Conservation (phyloP, 2,329 filamentous ascomycete species). For the Grosmannia penicillata region DNA sequence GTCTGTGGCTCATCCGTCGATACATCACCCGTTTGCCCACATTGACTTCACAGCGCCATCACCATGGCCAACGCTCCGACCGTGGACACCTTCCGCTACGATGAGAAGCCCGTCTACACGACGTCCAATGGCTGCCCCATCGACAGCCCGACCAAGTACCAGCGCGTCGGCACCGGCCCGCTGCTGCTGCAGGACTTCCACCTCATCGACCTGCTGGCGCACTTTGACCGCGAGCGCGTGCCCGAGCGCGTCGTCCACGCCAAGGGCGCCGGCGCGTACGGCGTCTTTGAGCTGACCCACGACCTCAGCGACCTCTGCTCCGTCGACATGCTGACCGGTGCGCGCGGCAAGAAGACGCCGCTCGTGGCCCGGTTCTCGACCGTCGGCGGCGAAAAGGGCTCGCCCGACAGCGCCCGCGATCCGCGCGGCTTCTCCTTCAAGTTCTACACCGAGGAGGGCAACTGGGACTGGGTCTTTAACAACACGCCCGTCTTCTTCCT, state of each 20-base stretch:
- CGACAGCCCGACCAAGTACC: conserved; percentile 25
- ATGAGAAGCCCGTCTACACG: conserved; percentile 43
- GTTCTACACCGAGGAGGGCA: conserved; percentile 62
- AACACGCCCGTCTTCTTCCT: conserved; percentile 70
- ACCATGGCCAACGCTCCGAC: conserved; percentile 25
- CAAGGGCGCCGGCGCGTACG: conserved; percentile 14
- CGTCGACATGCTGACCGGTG: conserved; percentile 7
- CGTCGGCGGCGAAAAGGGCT: conserved; percentile 56
- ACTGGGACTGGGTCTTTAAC: conserved; percentile 58
- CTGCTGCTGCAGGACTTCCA: conserved; percentile 51
- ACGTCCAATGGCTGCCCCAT: conserved; percentile 45
- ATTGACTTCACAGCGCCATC: too few species aligned
- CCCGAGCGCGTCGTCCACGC: conserved; percentile 15
- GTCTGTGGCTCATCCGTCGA: too few species aligned
- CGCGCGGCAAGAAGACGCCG: conserved; percentile 30
- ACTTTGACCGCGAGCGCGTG: conserved; percentile 28
- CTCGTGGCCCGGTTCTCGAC: conserved; percentile 62
- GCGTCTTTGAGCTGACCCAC: conserved; percentile 13
- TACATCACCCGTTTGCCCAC: too few species aligned
- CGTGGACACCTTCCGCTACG: conserved; percentile 36
- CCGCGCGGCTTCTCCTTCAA: conserved; percentile 57
- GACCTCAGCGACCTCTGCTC: conserved; percentile 9
- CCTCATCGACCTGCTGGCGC: conserved; percentile 44
- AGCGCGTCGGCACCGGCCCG: conserved; percentile 27
- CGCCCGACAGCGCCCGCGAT: conserved; percentile 64